Conservation (phyloP, 1,284 basidiomycete genomes). For the Pseudomicrostroma phylloplanum region DNA sequence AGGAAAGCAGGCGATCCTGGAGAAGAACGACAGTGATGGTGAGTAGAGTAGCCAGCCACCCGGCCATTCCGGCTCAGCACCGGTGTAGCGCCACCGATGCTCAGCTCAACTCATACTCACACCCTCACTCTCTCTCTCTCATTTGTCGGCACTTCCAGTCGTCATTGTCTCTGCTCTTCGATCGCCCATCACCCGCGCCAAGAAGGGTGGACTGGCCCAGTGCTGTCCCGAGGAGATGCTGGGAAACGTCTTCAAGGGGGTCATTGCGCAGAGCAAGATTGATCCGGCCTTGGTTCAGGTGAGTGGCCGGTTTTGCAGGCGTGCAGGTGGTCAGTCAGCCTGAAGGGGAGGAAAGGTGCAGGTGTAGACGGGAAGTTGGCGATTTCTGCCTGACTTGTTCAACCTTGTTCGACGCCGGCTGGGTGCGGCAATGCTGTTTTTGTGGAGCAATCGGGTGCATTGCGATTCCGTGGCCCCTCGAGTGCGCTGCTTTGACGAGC, state of each 20-base stretch:
- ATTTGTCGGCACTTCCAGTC: conserved; percentile 52
- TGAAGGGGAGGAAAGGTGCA: background rate
- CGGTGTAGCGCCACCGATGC: background rate
- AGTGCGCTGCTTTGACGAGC: too few relatives aligned
- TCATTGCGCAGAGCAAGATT: conserved; percentile 56
- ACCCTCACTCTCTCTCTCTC: background rate
- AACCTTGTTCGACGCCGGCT: too few relatives aligned
- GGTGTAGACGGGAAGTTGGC: too few relatives aligned
- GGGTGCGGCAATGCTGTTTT: too few relatives aligned
- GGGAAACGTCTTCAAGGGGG: conserved; percentile 24
- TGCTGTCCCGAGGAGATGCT: conserved; percentile 50
- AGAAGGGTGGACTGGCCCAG: conserved; percentile 87
- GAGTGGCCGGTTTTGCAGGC: conserved; percentile 16
- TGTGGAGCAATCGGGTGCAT: too few relatives aligned
- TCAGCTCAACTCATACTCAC: background rate
- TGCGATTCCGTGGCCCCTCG: too few relatives aligned
- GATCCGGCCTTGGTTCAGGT: conserved; percentile 73
- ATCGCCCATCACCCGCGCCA: conserved; percentile 81
- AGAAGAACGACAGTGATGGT: conserved; percentile 50
- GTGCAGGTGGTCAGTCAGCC: background rate
- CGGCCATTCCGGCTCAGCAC: background rate
- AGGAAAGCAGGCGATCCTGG: conserved; percentile 42
- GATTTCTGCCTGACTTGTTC: too few relatives aligned
- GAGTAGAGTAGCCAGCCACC: too few relatives aligned
- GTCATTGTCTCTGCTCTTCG: conserved; percentile 84